Evolutionary conservation across 164 flowering plant species (phyloP), one percentile per base, ranked within the genome.

Genomic region (Umbilicus rupestris): DNA sequence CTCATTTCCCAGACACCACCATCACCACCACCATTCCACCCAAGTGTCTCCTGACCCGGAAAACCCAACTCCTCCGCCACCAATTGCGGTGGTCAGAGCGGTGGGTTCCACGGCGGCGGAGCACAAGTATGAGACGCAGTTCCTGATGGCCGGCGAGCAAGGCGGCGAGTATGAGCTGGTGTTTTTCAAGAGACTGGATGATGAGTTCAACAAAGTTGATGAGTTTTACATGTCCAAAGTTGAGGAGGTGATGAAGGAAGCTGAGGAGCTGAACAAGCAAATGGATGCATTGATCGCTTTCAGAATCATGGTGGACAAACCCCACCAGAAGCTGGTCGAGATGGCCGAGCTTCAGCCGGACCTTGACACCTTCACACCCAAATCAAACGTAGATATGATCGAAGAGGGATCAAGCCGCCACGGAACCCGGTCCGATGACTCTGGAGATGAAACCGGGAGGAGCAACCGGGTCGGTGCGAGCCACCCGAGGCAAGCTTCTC

Each of bases 271-370:
- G 62, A 76, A 73, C 47, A 77, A 71, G 72, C 83, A 80, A 46
- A 77, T 80, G 83, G 76, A 77, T 39, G 80, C 80, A 29, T 31
- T 75, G 41, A 77, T 80, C 35, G 83, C 83, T 20, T 73, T 77
- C 65, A 55, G 83, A 29, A 67, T 75, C 0, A 73, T 74, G 30
- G 81, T 77, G 24, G 76, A 82, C 72, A 74, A 76, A 26, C 58
- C 58, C 46, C 82, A 79, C 0, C 49, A 60, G 8, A 71, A 75
- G 14, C 58, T 66, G 68, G 76, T 62, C 5, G 80, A 75, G 69
- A 75, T 78, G 75, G 68, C 62, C 16, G 65, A 71, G 17, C 74
- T 75, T 74, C 83, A 14, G 12, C 16, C 14, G 5, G 35, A 28
- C 20, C 20, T 35, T 11, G 33, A 17, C 11, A 55, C n/a, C n/a